Evolutionary conservation across 2,329 filamentous ascomycete species (phyloP).

Genomic region (Hortaea werneckii): DNA sequence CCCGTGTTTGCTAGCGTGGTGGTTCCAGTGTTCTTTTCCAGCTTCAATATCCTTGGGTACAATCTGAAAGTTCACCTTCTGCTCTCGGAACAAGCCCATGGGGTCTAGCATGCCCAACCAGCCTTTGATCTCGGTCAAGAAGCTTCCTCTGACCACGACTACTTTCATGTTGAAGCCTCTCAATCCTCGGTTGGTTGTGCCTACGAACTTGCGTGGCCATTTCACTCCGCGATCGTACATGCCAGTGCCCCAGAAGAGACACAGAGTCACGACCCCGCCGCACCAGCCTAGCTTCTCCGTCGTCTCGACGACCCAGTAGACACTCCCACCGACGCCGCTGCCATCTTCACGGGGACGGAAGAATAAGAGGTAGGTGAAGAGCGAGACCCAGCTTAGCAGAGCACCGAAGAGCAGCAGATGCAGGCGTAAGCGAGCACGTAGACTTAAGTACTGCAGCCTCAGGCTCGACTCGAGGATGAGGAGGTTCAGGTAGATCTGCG

Average conservation of each 20-base stretch:
- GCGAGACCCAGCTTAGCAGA: conserved; percentile 67
- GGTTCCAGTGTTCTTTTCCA: conserved; percentile 40
- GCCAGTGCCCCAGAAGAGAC: conserved; percentile 86
- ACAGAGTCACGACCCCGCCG: conserved; percentile 75
- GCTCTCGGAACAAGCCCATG: conserved; percentile 22
- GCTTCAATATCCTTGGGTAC: conserved; percentile 31
- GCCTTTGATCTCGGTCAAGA: conserved; percentile 67
- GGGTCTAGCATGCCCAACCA: conserved; percentile 25
- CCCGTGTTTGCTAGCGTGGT: conserved; percentile 26
- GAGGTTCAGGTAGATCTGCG: conserved; percentile 96
- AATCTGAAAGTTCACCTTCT: conserved; percentile 26
- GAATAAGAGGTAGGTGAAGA: conserved; percentile 85
- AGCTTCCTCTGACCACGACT: conserved; percentile 72
- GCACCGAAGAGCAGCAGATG: conserved; percentile 86
- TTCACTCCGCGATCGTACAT: conserved; percentile 93
- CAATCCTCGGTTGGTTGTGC: conserved; percentile 78
- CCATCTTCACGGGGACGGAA: conserved; percentile 94
- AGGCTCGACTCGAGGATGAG: conserved; percentile 92
- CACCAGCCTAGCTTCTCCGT: conserved; percentile 85
- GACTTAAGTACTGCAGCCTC: conserved; percentile 81
- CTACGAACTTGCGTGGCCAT: conserved; percentile 88
- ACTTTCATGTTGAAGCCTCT: conserved; percentile 94
- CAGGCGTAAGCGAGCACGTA: conserved; percentile 77
- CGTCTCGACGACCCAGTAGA: conserved; percentile 93
- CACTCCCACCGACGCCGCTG: conserved; percentile 76